A percentile compares a stretch with the other conserved stretches of the same genome.
Conservation (phyloP, 768 basidiomycete genomes). For the Auriscalpium vulgare region DNA sequence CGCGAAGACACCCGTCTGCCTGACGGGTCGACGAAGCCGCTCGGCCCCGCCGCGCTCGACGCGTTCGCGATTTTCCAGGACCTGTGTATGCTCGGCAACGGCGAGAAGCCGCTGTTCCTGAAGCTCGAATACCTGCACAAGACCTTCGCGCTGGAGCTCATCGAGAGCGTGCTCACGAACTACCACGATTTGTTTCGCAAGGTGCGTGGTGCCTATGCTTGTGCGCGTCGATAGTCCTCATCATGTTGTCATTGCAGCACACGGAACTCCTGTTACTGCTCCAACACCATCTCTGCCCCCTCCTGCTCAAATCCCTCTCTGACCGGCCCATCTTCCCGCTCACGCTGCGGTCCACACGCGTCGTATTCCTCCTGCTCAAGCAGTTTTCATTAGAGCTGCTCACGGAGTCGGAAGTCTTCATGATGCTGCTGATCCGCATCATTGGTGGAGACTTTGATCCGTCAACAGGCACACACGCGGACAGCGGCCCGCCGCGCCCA, state of each 20-base stretch:
- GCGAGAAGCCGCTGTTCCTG: constrained; percentile 73
- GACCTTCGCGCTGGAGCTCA: constrained; percentile 94
- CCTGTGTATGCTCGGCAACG: constrained; percentile 80
- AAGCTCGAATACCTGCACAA: constrained; percentile 78
- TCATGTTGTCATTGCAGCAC: constrained; percentile 40
- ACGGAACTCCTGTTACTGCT: constrained; percentile 80
- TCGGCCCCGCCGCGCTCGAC: constrained; percentile 76
- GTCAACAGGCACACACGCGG: constrained; percentile 37
- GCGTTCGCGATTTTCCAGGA: constrained; percentile 89
- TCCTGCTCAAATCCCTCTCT: constrained; percentile 79
- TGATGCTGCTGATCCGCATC: constrained; percentile 62
- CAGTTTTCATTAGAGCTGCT: constrained; percentile 78
- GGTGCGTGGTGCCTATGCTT: constrained; percentile 32
- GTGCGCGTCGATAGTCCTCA: background rate
- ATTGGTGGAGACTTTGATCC: constrained; percentile 51
- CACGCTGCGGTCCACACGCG: constrained; percentile 84
- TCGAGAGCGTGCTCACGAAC: constrained; percentile 93
- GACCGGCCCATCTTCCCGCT: constrained; percentile 81
- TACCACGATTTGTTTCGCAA: constrained; percentile 81
- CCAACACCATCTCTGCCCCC: constrained; percentile 81
- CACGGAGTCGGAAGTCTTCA: constrained; percentile 82
- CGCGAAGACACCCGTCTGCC: constrained; percentile 35
- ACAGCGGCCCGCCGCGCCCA: background rate
- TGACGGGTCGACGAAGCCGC: constrained; percentile 50
- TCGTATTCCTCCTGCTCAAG: constrained; percentile 88